Percentiles rank a stretch among this genome's conserved stretches.
Conservation (phyloP, 2,329 filamentous ascomycete species). For the Neonectria hederae region DNA sequence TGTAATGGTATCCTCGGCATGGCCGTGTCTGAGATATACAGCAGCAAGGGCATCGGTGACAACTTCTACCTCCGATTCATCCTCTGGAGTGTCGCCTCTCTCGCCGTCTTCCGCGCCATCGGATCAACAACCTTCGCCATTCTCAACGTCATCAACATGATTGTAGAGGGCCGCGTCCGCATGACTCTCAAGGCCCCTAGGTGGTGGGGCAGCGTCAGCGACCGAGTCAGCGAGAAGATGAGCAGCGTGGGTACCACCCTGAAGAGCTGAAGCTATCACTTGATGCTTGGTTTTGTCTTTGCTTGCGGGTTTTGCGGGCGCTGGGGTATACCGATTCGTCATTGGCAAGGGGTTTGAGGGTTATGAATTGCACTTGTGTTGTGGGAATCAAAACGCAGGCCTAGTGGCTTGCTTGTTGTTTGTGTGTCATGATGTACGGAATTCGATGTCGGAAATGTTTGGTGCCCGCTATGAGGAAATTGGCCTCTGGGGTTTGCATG, state of each 20-base stretch:
- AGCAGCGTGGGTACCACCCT: conserved; percentile 60
- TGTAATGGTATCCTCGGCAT: conserved; percentile 93
- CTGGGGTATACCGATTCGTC: neutral
- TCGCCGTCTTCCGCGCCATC: conserved; percentile 89
- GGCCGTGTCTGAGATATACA: conserved; percentile 89
- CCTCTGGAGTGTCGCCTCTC: conserved; percentile 86
- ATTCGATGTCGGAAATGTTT: conserved; percentile 8
- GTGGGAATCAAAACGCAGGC: conserved; percentile 5
- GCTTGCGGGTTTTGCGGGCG: conserved; percentile 4
- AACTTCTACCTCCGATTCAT: conserved; percentile 96
- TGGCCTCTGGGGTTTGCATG: neutral
- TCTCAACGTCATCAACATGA: conserved; percentile 82
- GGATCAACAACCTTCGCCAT: conserved; percentile 84
- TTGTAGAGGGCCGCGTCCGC: conserved; percentile 84
- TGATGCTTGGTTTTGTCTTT: conserved; percentile 21
- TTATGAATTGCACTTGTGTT: conserved; percentile 4
- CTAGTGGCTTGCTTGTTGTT: neutral
- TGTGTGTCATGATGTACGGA: conserved; percentile 6
- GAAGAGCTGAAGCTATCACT: conserved; percentile 42
- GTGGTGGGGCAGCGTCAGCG: conserved; percentile 57
- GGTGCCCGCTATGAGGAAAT: conserved; percentile 5
- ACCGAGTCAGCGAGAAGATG: conserved; percentile 57
- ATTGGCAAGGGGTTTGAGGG: conserved; percentile 4
- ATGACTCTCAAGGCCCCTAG: conserved; percentile 65
- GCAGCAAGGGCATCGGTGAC: conserved; percentile 72